Conservation (phyloP, 805 yeast genomes). For the Priceomyces castillae region DNA sequence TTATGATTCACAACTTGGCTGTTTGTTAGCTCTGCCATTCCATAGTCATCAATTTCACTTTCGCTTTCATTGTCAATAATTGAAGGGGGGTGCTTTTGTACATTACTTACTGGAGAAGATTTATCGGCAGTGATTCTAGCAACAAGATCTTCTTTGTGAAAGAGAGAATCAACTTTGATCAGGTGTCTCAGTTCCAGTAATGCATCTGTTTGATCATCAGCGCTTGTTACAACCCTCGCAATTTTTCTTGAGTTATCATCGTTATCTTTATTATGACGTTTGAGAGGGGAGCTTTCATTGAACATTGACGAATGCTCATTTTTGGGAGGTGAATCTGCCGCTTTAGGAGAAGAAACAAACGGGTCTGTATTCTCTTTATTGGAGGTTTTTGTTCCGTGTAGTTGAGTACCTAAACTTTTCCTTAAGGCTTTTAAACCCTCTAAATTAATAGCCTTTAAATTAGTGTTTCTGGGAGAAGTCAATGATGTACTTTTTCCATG, state of each 20-base stretch:
- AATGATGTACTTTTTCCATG: slow-evolving; percentile 7
- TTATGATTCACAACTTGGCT: slow-evolving; percentile 20
- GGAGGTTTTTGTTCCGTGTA: slow-evolving; percentile 8
- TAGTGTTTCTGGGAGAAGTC: slow-evolving; percentile 15
- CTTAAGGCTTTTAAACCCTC: slow-evolving; percentile 18
- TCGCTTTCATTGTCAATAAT: slow-evolving; percentile 25
- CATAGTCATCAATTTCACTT: slow-evolving; percentile 25
- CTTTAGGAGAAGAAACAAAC: slow-evolving; percentile 13
- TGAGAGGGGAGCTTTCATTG: slow-evolving; percentile 17
- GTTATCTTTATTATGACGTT: slow-evolving; percentile 9
- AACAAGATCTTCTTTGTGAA: slow-evolving; percentile 23
- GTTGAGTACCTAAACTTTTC: slow-evolving; percentile 14
- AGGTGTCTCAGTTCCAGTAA: slow-evolving; percentile 8
- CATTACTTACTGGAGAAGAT: slow-evolving; percentile 9
- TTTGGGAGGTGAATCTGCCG: slow-evolving; percentile 6
- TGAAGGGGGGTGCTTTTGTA: slow-evolving; percentile 6
- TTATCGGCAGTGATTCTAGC: slow-evolving; percentile 14
- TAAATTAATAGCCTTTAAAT: slow-evolving; percentile 9
- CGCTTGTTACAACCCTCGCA: slow-evolving; percentile 17
- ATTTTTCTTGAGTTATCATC: slow-evolving; percentile 12
- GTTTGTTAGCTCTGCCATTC: slow-evolving; percentile 17
- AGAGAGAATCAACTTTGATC: slow-evolving; percentile 21
- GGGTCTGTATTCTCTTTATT: slow-evolving; percentile 17
- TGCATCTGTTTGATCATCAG: neutral
- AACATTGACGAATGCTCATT: neutral